Conservation (phyloP, 257 asterid species). For the Primulina tabacum region DNA sequence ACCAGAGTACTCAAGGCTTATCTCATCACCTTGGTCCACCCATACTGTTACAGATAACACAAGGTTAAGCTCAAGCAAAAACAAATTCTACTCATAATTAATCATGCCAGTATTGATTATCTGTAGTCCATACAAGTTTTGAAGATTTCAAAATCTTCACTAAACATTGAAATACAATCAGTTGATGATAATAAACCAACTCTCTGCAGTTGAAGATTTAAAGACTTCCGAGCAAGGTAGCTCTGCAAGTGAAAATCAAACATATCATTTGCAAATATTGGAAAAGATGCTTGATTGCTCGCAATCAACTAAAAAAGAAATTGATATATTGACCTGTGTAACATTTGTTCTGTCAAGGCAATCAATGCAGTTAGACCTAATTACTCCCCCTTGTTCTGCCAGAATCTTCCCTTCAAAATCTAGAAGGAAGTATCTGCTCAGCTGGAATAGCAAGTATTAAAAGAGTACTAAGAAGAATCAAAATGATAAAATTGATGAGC, state of each 20-base stretch:
- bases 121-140: conserved; percentile 55
- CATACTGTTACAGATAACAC: conserved; percentile 57
- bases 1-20: conserved; percentile 95
- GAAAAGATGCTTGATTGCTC: conserved; percentile 14
- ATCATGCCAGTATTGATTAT: conserved; percentile 19
- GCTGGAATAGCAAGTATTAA: conserved; percentile 76
- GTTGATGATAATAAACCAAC: conserved; percentile 62
- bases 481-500: conserved; percentile 30
- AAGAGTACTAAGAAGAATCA: conserved; percentile 47
- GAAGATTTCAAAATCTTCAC: conserved; percentile 70
- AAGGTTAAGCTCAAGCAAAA: conserved; percentile 29
- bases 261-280: conserved; percentile 9
- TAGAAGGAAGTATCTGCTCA: conserved; percentile 90
- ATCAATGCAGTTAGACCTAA: conserved; percentile 91
- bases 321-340: conserved; percentile 65
- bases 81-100: conserved; percentile 8
- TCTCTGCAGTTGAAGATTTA: conserved; percentile 76
- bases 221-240: conserved; percentile 76
- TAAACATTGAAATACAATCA: conserved; percentile 65
- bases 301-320: conserved; percentile 26
- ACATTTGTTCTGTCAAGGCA: conserved; percentile 98
- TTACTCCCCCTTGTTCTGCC: conserved; percentile 74
- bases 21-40: conserved; percentile 96
- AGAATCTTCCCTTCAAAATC: conserved; percentile 71
- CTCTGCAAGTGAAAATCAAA: conserved; percentile 57